Base-by-base conservation (phyloP, 768 basidiomycete species). In the Agaricus subrufescens region DNA sequence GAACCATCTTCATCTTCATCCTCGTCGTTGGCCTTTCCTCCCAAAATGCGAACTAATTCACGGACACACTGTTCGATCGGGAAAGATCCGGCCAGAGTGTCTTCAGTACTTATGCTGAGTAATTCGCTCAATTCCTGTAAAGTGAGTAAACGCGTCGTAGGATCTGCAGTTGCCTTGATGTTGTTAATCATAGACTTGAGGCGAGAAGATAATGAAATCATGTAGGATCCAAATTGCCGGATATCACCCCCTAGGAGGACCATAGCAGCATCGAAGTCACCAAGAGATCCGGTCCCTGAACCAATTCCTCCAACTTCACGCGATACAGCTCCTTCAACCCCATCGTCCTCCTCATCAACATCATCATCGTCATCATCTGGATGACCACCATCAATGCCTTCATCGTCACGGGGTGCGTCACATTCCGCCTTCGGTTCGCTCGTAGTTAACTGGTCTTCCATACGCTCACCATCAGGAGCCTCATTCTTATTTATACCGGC, bases 71-170 rank as follows among this genome's bases (percentile, higher is more conserved):
- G 82, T 63, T 96, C 94, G 23, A 95, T 87, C 60, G 89, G 91
- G 74, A 99, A 96, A n/a, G 91, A 95, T 42, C 94, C 94, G 8
- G 92, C 90, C 46, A 99, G 76, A 6, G 94, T 98, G 68, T 99
- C 97, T 72, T 98, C 96, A 2, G 94, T 98, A 70, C 92, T 93
- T 73, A 98, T 95, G 58, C 91, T 91, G 54, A 99, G 83, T 34
- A 98, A 71, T 68, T 98, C 96, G 73, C 91, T 94, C 51, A 97
- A 81, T 65, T 99, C 96, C 66, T 98, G 94, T 29, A 99, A 75
- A 4, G 95, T 94, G 44, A 93, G 73, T 29, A 98, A 82, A 47
- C 94, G 87, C 40, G 86, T 89, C 0, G 89, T 91, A 10, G 91
- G 86, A 67, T 91, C 91, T 31, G 91, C 89, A 29, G 86, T 85